Evolutionary conservation across 1,284 basidiomycete species (phyloP).

Genomic region (Naganishia liquefaciens): DNA sequence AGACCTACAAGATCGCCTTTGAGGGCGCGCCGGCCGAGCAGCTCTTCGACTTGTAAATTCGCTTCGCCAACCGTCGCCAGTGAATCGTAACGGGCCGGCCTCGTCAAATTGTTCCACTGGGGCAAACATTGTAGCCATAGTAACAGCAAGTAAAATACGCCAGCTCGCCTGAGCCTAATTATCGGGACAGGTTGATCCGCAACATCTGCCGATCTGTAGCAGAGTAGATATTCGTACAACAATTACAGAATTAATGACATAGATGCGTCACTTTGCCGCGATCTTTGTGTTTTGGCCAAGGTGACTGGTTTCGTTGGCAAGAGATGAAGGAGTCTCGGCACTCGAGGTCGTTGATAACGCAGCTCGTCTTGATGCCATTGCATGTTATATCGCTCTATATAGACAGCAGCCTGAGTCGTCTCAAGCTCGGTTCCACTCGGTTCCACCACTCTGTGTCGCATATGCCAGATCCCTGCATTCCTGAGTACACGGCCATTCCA

Average conservation of each 20-base stretch:
- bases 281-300: too few species aligned
- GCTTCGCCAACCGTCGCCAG: not conserved
- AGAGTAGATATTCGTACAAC: constrained; percentile 7
- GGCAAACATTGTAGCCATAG: constrained; percentile 24
- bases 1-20: constrained; percentile 57
- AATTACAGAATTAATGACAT: constrained; percentile 17
- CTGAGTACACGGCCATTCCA: not conserved
- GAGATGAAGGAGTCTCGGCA: too few species aligned
- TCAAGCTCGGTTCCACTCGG: not conserved
- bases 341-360: too few species aligned
- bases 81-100: not conserved
- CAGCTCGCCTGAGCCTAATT: not conserved
- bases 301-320: too few species aligned
- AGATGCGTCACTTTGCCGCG: constrained; percentile 5
- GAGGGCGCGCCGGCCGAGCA: constrained; percentile 43
- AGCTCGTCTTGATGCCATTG: constrained; percentile 11
- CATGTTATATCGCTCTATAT: not conserved
- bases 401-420: not conserved
- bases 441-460: not conserved
- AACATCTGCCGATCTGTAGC: not conserved
- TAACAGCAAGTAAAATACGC: constrained; percentile 9
- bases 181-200: not conserved
- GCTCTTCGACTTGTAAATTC: constrained; percentile 25
- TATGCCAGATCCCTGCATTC: not conserved
- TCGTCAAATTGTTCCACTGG: not conserved